Base-by-base conservation (phyloP, 108 stramenopile genomes). In the Cafeteria roenbergensis region DNA sequence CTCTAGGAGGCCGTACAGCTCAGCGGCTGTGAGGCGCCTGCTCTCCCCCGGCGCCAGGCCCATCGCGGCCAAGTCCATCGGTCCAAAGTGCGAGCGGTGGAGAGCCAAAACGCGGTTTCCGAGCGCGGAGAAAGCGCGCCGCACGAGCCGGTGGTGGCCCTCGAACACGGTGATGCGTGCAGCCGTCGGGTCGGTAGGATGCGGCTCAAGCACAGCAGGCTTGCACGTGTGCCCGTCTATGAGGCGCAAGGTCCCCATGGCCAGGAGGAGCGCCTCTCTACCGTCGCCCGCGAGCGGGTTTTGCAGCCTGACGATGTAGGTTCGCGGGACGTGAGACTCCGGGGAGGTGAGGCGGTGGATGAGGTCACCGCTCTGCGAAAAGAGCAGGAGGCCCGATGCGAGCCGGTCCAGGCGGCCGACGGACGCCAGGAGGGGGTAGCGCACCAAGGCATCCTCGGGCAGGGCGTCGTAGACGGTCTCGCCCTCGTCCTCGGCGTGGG, bases 281-380 rank as follows among this genome's bases (percentile, higher is more conserved):
- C 52, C 52, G 24, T 2, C 42, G 24, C 24, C 17, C n/a, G 24
- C 52, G 2, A 9, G 2, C 17, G 21, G 52, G 52, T 22, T 8
- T 22, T 53, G 52, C 52, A 24, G 52, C 2, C 21, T 2, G 52
- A 61, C 59, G 4, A 26, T n/a, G n/a, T 61, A 61, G 20, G 22
- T 21, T 2, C n/a, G 9, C 21, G 29, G 20, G 20, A 61, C 59
- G 22, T 22, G 20, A 8, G 2, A 3, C 2, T 27, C 2, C 22
- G 22, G 29, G 21, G 59, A 9, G 2, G 30, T 28, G 22, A 61
- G 8, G 24, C 59, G 22, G 29, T 61, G 29, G 17, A 3, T 61
- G 21, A 61, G 37, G 17, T 61, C 21, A 2, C 59, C 59, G n/a
- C 59, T 61, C 59, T 61, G 59, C 24, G 36, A 29, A 21, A 61